phyloP scores from a whole-genome alignment of 1,284 basidiomycete genomes.

The Leccinum fallax region DNA sequence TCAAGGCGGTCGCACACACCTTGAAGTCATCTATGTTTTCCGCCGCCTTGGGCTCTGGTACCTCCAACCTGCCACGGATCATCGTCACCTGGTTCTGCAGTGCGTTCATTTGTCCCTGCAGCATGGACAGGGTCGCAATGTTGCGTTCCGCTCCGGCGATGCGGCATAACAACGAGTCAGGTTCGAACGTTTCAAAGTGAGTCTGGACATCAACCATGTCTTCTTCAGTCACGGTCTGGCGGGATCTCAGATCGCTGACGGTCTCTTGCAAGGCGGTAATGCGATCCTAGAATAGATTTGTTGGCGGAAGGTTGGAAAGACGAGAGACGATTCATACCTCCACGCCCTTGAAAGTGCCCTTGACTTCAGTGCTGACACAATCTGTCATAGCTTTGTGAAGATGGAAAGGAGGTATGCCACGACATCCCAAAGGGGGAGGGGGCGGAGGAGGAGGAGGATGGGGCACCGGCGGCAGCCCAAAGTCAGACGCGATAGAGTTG shows the following conservation, averaged over 20 bases:
- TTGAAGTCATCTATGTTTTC: slow-evolving; percentile 29
- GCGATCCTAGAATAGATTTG: slow-evolving; percentile 22
- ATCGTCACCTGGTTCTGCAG: slow-evolving; percentile 38
- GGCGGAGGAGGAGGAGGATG: slow-evolving; percentile 7
- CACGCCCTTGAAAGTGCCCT: slow-evolving; percentile 22
- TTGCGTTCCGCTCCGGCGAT: slow-evolving; percentile 33
- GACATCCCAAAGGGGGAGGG: slow-evolving; percentile 4
- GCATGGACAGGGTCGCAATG: slow-evolving; percentile 38
- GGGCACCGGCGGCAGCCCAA: slow-evolving; percentile 23
- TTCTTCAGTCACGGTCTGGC: slow-evolving; percentile 32
- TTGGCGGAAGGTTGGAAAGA: slow-evolving; percentile 3
- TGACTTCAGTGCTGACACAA: slow-evolving; percentile 26
- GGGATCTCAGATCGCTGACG: slow-evolving; percentile 24
- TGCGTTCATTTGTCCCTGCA: slow-evolving; percentile 36
- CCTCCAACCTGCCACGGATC: slow-evolving; percentile 37
- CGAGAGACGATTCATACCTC: slow-evolving; percentile 16
- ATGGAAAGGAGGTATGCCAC: slow-evolving; percentile 15
- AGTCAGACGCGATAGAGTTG: slow-evolving; percentile 24
- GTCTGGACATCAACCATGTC: slow-evolving; percentile 46
- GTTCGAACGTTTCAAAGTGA: slow-evolving; percentile 44
- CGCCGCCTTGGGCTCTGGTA: slow-evolving; percentile 9
- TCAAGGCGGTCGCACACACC: slow-evolving; percentile 32
- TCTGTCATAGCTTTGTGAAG: slow-evolving; percentile 23
- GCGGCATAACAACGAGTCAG: slow-evolving; percentile 36
- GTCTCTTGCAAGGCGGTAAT: slow-evolving; percentile 25